Percentiles rank a stretch among this genome's conserved stretches.
Conservation (phyloP, 1,284 basidiomycete species). For the Leccinum subrobustum region DNA sequence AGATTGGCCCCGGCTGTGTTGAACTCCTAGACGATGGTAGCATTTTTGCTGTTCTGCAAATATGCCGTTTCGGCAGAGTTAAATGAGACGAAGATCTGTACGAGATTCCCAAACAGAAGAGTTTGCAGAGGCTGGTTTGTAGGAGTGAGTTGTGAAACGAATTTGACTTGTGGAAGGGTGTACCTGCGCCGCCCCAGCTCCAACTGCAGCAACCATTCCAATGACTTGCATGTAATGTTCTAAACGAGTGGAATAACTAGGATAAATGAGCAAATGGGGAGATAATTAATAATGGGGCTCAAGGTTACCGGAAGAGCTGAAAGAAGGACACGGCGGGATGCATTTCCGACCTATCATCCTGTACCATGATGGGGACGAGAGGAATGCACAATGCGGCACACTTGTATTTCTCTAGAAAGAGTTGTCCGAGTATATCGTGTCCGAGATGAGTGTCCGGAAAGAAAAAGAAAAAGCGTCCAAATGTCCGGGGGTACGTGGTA, state of each 20-base stretch:
- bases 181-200: slow-evolving; percentile 76
- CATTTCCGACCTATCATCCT: no score
- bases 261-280: not conserved
- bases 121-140: slow-evolving; percentile 72
- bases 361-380: no score
- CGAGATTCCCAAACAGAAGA: slow-evolving; percentile 78
- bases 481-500: not conserved
- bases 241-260: slow-evolving; percentile 44
- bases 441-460: not conserved
- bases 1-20: slow-evolving; percentile 49
- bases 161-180: not conserved
- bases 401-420: not conserved
- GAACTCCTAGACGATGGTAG: slow-evolving; percentile 28
- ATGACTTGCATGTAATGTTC: slow-evolving; percentile 68
- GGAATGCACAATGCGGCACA: no score
- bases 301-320: slow-evolving; percentile 25
- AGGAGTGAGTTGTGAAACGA: slow-evolving; percentile 6
- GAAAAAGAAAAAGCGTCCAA: not conserved
- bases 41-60: slow-evolving; percentile 25
- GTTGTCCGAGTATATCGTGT: not conserved
- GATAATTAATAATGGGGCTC: not conserved
- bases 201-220: slow-evolving; percentile 65
- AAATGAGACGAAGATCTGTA: slow-evolving; percentile 74
- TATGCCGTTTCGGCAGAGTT: slow-evolving; percentile 27
- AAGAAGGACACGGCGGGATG: slow-evolving; percentile 14